Percentiles rank a stretch among this genome's conserved stretches.
phyloP scores from a whole-genome alignment of 2,329 filamentous ascomycete genomes.

The Fusarium anthophilum region DNA sequence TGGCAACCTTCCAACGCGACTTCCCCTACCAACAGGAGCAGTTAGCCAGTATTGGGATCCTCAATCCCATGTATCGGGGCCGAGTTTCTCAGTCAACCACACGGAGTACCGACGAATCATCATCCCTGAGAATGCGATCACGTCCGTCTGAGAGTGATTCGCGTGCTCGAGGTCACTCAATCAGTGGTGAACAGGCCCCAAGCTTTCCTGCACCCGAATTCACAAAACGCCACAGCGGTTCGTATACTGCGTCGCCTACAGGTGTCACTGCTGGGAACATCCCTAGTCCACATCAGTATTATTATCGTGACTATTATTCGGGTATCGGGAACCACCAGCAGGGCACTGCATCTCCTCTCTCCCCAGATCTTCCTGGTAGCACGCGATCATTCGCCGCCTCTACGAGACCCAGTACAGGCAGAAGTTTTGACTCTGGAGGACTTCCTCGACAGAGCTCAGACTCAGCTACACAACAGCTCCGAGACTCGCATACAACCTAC shows the following conservation, averaged over 20 bases:
- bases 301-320: conserved; percentile 59
- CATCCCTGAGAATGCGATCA: conserved; percentile 58
- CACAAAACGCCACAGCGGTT: conserved; percentile 70
- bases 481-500: conserved; percentile 66
- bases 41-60: conserved; percentile 75
- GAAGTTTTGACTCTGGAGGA: conserved; percentile 66
- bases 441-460: conserved; percentile 63
- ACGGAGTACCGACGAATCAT: conserved; percentile 60
- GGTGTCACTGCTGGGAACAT: conserved; percentile 45
- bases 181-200: conserved; percentile 71
- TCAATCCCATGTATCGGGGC: conserved; percentile 76
- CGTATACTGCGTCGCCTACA: conserved; percentile 69
- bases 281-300: conserved; percentile 64
- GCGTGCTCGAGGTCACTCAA: conserved; percentile 67
- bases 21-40: conserved; percentile 80
- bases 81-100: conserved; percentile 68
- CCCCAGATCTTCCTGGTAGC: conserved; percentile 61
- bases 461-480: conserved; percentile 55
- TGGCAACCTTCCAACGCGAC: conserved; percentile 80
- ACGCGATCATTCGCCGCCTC: conserved; percentile 59
- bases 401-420: conserved; percentile 66
- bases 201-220: conserved; percentile 73
- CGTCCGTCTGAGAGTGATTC: conserved; percentile 60
- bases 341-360: conserved; percentile 66
- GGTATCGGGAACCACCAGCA: conserved; percentile 48